A percentile compares a stretch with the other conserved stretches of the same genome.
Evolutionary conservation across 768 basidiomycete genomes (phyloP).

Genomic region (Lactarius quietus): DNA sequence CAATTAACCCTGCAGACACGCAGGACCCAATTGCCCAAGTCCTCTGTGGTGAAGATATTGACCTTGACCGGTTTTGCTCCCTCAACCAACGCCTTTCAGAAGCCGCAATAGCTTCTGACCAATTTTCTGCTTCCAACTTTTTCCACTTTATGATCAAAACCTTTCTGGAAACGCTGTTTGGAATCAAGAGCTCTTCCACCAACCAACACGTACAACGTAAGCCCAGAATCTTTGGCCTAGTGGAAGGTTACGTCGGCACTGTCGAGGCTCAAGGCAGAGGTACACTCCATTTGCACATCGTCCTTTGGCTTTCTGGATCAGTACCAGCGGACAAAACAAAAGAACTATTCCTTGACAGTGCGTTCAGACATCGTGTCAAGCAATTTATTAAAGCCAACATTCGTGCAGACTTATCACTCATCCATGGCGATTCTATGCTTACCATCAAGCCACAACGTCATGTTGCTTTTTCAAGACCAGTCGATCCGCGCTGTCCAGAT

Average conservation of each 20-base stretch:
- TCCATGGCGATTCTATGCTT: too few species aligned
- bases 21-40: conserved; percentile 46
- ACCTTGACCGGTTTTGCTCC: conserved; percentile 39
- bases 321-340: too few species aligned
- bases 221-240: neutral
- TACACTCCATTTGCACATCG: neutral
- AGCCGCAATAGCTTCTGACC: conserved; percentile 10
- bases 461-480: too few species aligned
- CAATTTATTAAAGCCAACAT: too few species aligned
- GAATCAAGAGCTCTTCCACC: too few species aligned
- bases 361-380: too few species aligned
- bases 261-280: neutral
- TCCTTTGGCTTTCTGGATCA: neutral
- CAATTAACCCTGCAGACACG: conserved; percentile 41
- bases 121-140: neutral
- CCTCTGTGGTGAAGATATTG: conserved; percentile 41
- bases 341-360: too few species aligned
- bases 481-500: too few species aligned
- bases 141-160: neutral
- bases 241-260: neutral
- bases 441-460: too few species aligned
- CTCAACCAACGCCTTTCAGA: conserved; percentile 39
- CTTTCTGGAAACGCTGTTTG: neutral
- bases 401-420: too few species aligned
- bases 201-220: too few species aligned